Conservation (phyloP, 306 rosid genomes). For the Bauhinia variegata region DNA sequence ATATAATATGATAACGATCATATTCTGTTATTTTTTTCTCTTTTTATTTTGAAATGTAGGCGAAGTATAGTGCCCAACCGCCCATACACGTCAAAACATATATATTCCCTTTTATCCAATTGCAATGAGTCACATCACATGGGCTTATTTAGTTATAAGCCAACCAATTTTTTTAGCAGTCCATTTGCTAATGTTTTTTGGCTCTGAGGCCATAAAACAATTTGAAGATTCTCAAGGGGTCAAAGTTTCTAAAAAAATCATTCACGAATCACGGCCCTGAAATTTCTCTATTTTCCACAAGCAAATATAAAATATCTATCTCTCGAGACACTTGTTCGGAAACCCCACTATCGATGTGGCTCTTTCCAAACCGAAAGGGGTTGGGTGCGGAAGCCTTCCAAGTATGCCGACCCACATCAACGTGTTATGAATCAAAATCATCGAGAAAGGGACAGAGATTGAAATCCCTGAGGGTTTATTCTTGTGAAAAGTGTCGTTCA, state of each 20-base stretch:
- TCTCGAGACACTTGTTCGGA: not conserved
- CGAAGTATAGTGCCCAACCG: not conserved
- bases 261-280: not conserved
- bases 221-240: constrained; percentile 3
- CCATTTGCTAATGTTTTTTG: not conserved
- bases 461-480: no score
- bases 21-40: not conserved
- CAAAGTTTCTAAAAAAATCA: not conserved
- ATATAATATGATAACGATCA: not conserved
- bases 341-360: not conserved
- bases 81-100: constrained; percentile 13
- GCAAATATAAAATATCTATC: constrained; percentile 9
- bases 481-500: no score
- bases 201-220: constrained; percentile 5
- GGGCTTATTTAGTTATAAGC: constrained; percentile 18
- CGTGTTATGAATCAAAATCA: no score
- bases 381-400: no score
- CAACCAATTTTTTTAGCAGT: constrained; percentile 14
- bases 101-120: constrained; percentile 24
- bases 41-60: not conserved
- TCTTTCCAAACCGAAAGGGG: constrained; percentile 21
- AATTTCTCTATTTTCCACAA: not conserved
- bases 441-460: no score
- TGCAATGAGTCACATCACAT: not conserved
- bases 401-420: no score